Evolutionary conservation across 1,284 basidiomycete species (phyloP).

Genomic region (Mycosarcoma maydis): DNA sequence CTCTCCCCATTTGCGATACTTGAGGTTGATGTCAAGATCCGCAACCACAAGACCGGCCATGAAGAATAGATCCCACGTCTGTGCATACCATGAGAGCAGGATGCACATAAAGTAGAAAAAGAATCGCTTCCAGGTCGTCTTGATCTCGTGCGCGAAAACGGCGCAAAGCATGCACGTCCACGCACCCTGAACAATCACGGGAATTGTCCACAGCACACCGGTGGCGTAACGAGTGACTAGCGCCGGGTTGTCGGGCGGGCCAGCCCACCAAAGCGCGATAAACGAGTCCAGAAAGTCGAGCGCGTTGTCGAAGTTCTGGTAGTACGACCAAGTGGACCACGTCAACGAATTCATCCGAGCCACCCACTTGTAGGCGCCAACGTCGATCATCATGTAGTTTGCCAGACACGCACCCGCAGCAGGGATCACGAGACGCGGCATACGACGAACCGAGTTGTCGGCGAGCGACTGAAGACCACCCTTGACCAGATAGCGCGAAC

Average conservation of each 20-base stretch:
- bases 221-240: constrained; percentile 56
- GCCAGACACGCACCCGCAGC: constrained; percentile 45
- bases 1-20: constrained; percentile 51
- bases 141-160: constrained; percentile 55
- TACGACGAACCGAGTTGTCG: constrained; percentile 53
- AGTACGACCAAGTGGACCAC: constrained; percentile 60
- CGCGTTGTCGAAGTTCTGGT: constrained; percentile 52
- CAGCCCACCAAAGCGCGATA: constrained; percentile 53
- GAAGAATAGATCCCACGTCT: constrained; percentile 59
- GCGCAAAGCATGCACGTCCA: constrained; percentile 57
- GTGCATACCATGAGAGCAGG: constrained; percentile 53
- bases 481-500: constrained; percentile 52
- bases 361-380: constrained; percentile 56
- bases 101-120: constrained; percentile 53
- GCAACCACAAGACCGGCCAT: constrained; percentile 59
- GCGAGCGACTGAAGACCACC: constrained; percentile 52
- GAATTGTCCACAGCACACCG: constrained; percentile 62
- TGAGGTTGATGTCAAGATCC: constrained; percentile 56
- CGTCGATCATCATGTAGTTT: constrained; percentile 59
- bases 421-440: constrained; percentile 55
- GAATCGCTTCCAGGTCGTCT: constrained; percentile 53
- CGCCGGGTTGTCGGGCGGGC: constrained; percentile 46
- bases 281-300: constrained; percentile 49
- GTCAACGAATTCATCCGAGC: constrained; percentile 49
- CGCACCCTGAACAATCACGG: constrained; percentile 53